Base-by-base conservation (phyloP, 495 filamentous ascomycete species). In the Hypoxylon subgilvum region DNA sequence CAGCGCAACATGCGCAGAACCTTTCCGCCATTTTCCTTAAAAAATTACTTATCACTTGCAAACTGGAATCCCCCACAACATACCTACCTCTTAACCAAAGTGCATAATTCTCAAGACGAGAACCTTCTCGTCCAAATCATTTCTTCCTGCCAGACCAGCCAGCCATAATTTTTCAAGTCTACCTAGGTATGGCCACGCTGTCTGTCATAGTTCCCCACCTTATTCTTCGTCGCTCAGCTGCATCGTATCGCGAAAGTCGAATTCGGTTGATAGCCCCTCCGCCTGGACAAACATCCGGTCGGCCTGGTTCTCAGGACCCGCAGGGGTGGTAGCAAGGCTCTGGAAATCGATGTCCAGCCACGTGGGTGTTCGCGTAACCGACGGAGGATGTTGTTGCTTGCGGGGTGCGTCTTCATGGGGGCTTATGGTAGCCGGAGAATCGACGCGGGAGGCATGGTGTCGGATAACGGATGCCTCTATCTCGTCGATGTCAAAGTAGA, bases 401-500 rank as follows among this genome's bases (percentile, higher is more conserved):
- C 8, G n/a, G n/a, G 7, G 9, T 3, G n/a, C 9, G 8, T 34
- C 31, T 34, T 34, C n/a, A 3, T 10, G 31, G n/a, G 6, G 8
- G 31, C 3, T 13, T 13, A 12, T 12, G 6, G 31, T 34, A 12
- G 31, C 31, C n/a, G 31, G 31, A 34, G 31, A 34, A 3, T 10
- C 7, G 7, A 12, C 31, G 3, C n/a, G 31, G n/a, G 31, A 10
- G 9, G n/a, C 1, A 4, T 13, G 31, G 31, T 34, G 8, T 19
- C 43, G 2, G 34, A 34, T 22, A 17, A 47, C 28, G 25, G 43
- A 47, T 3, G 43, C 43, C 25, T 47, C 27, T 32, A 47, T 32
- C 28, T 47, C 43, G 25, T 22, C 28, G 17, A 47, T 18, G 16
- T 47, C 43, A 16, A 47, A 47, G 13, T 47, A 47, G 13, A 47